Evolutionary conservation across 2,329 filamentous ascomycete genomes (phyloP), one percentile per base, ranked within the genome.

Genomic region (Talaromyces sp.): DNA sequence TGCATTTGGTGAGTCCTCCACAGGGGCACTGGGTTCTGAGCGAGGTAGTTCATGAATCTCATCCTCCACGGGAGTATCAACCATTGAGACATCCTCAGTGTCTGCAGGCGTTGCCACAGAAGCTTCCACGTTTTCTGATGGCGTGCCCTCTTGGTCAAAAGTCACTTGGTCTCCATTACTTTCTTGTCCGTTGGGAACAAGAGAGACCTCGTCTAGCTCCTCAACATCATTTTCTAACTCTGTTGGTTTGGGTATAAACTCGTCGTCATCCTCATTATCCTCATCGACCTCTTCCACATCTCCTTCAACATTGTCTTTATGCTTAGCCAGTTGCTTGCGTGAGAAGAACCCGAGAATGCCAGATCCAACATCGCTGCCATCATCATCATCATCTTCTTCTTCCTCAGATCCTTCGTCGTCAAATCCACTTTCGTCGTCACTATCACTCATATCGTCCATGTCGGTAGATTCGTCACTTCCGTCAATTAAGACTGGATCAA

Each of bases 381-480:
- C 30, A 4, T 29, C 35, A 40, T 63, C 62, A 37, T 55, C 60
- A 30, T 49, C 30, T 3, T 29, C 35, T 41, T 63, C 62, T 39
- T 55, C 60, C 29, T 56, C 68, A 20, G 66, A 72, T 4, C n/a
- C 37, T 19, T 84, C 83, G 4, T 83, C 75, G 43, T 69, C 82
- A 17, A 85, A 85, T 9, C 73, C 74, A 6, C 71, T 73, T 24
- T 75, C 75, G 14, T 73, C 74, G 33, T 73, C 72, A 51, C 69
- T 75, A 27, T 81, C 77, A 40, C 75, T 74, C 65, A 77, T 77
- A 54, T 79, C 72, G 40, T 78, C 76, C 71, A 76, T 76, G 56
- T 80, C 77, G 1, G 76, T 77, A 32, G 74, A 77, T 37, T 70
- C 71, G 44, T 78, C 76, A 51, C 73, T 77, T 35, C 75, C 75